phyloP scores from a whole-genome alignment of 2,329 filamentous ascomycete genomes.

The Xylaria sp. region DNA sequence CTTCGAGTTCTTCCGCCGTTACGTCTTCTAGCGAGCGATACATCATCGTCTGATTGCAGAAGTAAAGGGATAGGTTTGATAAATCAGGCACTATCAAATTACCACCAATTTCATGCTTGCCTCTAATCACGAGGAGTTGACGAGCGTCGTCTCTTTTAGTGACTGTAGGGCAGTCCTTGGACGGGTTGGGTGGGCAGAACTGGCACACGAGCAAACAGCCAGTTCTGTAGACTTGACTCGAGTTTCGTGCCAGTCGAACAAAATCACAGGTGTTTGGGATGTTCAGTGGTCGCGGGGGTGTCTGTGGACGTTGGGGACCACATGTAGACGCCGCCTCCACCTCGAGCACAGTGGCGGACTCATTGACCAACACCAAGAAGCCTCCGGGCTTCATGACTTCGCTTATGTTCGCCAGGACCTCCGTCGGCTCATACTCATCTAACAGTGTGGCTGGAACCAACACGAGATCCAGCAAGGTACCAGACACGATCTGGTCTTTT shows the following conservation, averaged over 20 bases:
- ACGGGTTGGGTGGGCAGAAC: conserved; percentile 24
- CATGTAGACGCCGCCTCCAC: conserved; percentile 16
- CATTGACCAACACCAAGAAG: conserved; percentile 32
- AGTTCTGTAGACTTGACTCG: conserved; percentile 30
- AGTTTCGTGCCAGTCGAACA: conserved; percentile 27
- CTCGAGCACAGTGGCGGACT: conserved; percentile 5
- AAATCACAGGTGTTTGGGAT: conserved; percentile 35
- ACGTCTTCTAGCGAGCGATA: conserved; percentile 28
- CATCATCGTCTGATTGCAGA: conserved; percentile 21
- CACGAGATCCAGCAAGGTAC: conserved; percentile 30
- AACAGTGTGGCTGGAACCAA: conserved; percentile 34
- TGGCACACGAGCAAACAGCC: conserved; percentile 39
- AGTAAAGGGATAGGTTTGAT: conserved; percentile 17
- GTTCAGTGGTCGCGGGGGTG: conserved; percentile 33
- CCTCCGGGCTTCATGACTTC: conserved; percentile 35
- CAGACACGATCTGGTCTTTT: conserved; percentile 9
- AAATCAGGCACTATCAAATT: conserved; percentile 22
- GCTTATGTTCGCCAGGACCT: conserved; percentile 28
- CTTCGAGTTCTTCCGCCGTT: conserved; percentile 16
- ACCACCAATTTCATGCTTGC: conserved; percentile 12
- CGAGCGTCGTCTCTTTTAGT: conserved; percentile 15
- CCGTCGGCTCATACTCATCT: conserved; percentile 19
- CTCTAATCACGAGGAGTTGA: conserved; percentile 33
- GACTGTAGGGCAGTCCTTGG: conserved; percentile 6
- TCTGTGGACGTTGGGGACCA: conserved; percentile 9